phyloP scores from a whole-genome alignment of 2,329 filamentous ascomycete genomes.

The Xylariaceae sp. region DNA sequence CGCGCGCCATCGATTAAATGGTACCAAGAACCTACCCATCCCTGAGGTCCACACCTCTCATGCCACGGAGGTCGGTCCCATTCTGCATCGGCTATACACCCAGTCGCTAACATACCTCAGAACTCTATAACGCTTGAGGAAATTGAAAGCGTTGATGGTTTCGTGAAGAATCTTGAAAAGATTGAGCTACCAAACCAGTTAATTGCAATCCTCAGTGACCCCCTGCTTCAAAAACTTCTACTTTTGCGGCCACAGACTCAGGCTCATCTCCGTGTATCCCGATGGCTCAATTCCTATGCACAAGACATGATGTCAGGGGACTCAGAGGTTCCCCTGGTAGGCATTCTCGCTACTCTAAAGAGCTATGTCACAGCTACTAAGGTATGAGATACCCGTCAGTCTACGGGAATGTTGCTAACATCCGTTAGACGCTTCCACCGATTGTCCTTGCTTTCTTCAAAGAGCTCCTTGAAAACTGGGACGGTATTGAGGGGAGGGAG shows the following conservation, averaged over 20 bases:
- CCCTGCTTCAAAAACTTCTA: conserved; percentile 71
- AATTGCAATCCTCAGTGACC: conserved; percentile 68
- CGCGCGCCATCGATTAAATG: conserved; percentile 44
- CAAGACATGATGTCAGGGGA: conserved; percentile 51
- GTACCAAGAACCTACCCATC: conserved; percentile 47
- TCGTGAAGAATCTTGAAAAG: conserved; percentile 68
- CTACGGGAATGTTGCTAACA: conserved; percentile 11
- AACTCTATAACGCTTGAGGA: conserved; percentile 67
- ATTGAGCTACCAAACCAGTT: conserved; percentile 79
- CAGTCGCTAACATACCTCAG: conserved; percentile 35
- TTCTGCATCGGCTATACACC: background rate
- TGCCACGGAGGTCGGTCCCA: conserved; percentile 54
- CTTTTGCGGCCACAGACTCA: conserved; percentile 55
- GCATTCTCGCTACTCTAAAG: conserved; percentile 50
- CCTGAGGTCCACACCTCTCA: conserved; percentile 70
- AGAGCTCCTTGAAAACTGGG: conserved; percentile 55
- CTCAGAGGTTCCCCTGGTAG: conserved; percentile 44
- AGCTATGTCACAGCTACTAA: conserved; percentile 53
- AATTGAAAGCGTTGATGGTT: conserved; percentile 62
- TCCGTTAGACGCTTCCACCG: conserved; percentile 39
- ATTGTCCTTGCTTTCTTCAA: conserved; percentile 45
- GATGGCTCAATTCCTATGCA: conserved; percentile 54
- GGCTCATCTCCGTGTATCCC: conserved; percentile 47
- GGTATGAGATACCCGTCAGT: conserved; percentile 34
- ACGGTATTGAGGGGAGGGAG: conserved; percentile 50